Evolutionary conservation across 2,329 filamentous ascomycete species (phyloP), one percentile per base, ranked within the genome.

Genomic region (Fusarium guadeloupense): DNA sequence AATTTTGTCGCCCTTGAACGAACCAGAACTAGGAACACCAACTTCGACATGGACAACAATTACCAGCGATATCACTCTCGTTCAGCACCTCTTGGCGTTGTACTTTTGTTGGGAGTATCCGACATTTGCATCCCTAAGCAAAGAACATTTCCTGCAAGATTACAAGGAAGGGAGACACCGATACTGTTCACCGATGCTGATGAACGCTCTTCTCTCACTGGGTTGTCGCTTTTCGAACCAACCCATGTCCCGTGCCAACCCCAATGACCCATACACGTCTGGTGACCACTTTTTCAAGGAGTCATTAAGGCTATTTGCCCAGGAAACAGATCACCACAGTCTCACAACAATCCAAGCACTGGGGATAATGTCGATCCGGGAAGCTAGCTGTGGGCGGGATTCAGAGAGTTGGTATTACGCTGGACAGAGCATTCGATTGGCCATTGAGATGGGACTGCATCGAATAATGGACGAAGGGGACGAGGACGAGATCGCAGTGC

Each of bases 41-140:
- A 67, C 78, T 0, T 73, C 69, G 4, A 78, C 78, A 0, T 91
- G 88, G 89, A 90, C 88, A 2, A 78, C 68, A 33, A 80, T 90
- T 19, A 89, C 87, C 3, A 69, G 73, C 4, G 87, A 91, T 62
- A 67, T 77, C 12, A 75, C 72, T 12, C 80, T 91, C 25, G 84
- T 91, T 1, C 80, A 87, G 58, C 86, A 88, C 65, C 78, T 91
- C 9, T 75, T 91, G 46, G 80, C 83, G 1, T 77, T 90, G 26
- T 91, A 91, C 74, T 91, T 91, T 64, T 89, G 87, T 76, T 92
- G 89, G 84, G 85, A 89, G 63, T 91, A 92, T 71, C 88, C 89
- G 4, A 91, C 89, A 12, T 91, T 91, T 74, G 85, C 88, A 4
- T 85, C 89, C 3, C 81, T 92, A 38, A 90, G 87, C 69, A 88